phyloP scores from a whole-genome alignment of 257 asterid species.

The Schizonepeta tenuifolia region DNA sequence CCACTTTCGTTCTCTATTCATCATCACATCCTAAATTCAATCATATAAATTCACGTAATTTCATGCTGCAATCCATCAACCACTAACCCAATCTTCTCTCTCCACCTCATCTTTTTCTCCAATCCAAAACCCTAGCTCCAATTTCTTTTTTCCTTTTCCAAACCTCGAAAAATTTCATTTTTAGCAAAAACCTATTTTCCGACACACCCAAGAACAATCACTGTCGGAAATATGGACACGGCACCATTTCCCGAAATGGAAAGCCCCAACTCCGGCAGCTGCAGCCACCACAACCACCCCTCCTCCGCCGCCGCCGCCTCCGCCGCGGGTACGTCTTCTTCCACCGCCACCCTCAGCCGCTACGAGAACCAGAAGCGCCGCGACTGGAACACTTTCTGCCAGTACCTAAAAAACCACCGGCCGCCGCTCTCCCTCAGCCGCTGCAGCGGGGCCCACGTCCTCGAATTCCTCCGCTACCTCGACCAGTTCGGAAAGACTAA shows the following conservation, averaged over 20 bases:
- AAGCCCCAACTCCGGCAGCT: conserved; percentile 23
- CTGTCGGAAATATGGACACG: conserved; percentile 21
- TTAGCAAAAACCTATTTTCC: too few species aligned
- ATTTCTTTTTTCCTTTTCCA: too few species aligned
- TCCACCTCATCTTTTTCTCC: background rate
- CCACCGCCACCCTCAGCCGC: conserved; percentile 37
- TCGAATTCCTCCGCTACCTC: conserved; percentile 53
- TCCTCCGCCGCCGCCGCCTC: conserved; percentile 12
- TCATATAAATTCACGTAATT: too few species aligned
- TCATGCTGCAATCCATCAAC: background rate
- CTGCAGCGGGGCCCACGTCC: conserved; percentile 57
- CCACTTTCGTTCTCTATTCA: background rate
- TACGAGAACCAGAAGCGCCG: conserved; percentile 56
- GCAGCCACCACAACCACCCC: conserved; percentile 10
- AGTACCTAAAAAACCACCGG: conserved; percentile 51
- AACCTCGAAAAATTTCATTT: too few species aligned
- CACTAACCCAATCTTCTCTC: background rate
- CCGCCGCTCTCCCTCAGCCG: conserved; percentile 52
- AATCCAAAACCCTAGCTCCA: conserved; percentile 32
- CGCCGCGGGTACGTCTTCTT: conserved; percentile 7
- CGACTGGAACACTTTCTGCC: conserved; percentile 54
- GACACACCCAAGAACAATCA: background rate
- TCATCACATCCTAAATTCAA: background rate
- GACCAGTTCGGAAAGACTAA: conserved; percentile 54
- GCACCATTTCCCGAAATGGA: conserved; percentile 33